phyloP scores from a whole-genome alignment of 805 yeast species.

The Ogataea nitratoaversa region DNA sequence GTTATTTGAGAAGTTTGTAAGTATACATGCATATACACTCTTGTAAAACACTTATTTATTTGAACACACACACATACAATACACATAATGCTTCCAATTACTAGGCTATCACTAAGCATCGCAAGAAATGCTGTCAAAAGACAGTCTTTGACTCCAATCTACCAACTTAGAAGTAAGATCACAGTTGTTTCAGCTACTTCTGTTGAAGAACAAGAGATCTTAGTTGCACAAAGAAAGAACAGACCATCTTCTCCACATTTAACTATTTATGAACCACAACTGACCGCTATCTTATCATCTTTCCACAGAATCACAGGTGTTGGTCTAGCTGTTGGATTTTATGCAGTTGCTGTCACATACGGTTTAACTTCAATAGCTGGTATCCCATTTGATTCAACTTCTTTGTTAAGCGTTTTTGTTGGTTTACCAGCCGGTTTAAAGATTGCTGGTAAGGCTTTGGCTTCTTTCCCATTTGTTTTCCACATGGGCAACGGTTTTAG shows the following conservation, averaged over 20 bases:
- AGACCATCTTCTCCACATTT: conserved; percentile 93
- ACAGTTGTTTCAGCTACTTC: conserved; percentile 49
- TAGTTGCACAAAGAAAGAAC: conserved; percentile 75
- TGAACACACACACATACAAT: not conserved
- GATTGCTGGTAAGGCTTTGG: conserved; percentile 58
- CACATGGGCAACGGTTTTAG: conserved; percentile 86
- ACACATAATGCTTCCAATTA: conserved; percentile 12
- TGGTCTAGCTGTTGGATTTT: conserved; percentile 72
- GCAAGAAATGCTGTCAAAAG: conserved; percentile 11
- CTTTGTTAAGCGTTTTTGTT: conserved; percentile 51
- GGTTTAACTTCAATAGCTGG: conserved; percentile 69
- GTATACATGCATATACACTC: not conserved
- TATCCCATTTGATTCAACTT: conserved; percentile 47
- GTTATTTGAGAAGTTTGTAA: not conserved
- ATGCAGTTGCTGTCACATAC: conserved; percentile 70
- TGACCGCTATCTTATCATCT: conserved; percentile 77
- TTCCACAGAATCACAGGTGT: conserved; percentile 89
- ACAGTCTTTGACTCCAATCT: conserved; percentile 18
- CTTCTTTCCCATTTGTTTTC: conserved; percentile 82
- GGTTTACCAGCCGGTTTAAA: conserved; percentile 63
- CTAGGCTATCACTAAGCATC: conserved; percentile 20
- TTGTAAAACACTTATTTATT: too few relatives aligned
- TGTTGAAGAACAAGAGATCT: conserved; percentile 61
- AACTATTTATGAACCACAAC: conserved; percentile 84
- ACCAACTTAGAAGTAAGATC: conserved; percentile 26